Evolutionary conservation across 2,329 filamentous ascomycete species (phyloP).

Genomic region (Escovopsis sp.): DNA sequence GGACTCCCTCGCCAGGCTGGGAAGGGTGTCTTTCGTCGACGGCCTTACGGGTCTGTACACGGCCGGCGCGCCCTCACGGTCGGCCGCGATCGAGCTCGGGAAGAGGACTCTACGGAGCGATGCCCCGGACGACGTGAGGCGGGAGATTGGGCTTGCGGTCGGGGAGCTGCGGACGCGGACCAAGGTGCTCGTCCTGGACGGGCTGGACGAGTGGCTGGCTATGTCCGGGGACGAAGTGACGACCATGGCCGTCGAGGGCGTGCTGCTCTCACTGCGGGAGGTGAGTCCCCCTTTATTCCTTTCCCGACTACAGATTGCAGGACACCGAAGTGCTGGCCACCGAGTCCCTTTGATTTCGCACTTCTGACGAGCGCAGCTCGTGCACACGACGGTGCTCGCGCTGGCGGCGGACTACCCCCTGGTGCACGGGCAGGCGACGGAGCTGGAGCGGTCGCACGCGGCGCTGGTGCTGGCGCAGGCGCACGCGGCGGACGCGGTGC

Average conservation of each 20-base stretch:
- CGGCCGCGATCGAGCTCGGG: neutral
- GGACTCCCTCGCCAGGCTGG: slow-evolving; percentile 38
- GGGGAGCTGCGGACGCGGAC: slow-evolving; percentile 16
- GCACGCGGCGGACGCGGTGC: slow-evolving; percentile 58
- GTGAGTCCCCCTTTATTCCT: slow-evolving; percentile 27
- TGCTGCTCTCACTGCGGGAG: slow-evolving; percentile 46
- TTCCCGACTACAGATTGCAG: too few species aligned
- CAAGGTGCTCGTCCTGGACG: slow-evolving; percentile 50
- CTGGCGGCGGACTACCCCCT: slow-evolving; percentile 62
- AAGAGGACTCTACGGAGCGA: slow-evolving; percentile 15
- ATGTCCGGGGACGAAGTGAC: slow-evolving; percentile 30
- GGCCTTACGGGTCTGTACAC: slow-evolving; percentile 48
- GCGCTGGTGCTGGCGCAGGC: slow-evolving; percentile 56
- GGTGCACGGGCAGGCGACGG: slow-evolving; percentile 43
- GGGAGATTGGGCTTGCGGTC: slow-evolving; percentile 25
- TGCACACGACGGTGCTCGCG: slow-evolving; percentile 52
- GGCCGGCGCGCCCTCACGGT: slow-evolving; percentile 1
- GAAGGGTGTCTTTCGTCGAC: slow-evolving; percentile 60
- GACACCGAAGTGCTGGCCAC: too few species aligned
- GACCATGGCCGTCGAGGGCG: slow-evolving; percentile 34
- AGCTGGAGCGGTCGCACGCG: slow-evolving; percentile 55
- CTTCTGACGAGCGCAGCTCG: too few species aligned
- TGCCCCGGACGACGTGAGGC: slow-evolving; percentile 22
- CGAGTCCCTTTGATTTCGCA: too few species aligned
- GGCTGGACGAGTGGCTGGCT: slow-evolving; percentile 50